Evolutionary conservation across 2,329 filamentous ascomycete genomes (phyloP).

Genomic region (Scortechinia acanthostroma): DNA sequence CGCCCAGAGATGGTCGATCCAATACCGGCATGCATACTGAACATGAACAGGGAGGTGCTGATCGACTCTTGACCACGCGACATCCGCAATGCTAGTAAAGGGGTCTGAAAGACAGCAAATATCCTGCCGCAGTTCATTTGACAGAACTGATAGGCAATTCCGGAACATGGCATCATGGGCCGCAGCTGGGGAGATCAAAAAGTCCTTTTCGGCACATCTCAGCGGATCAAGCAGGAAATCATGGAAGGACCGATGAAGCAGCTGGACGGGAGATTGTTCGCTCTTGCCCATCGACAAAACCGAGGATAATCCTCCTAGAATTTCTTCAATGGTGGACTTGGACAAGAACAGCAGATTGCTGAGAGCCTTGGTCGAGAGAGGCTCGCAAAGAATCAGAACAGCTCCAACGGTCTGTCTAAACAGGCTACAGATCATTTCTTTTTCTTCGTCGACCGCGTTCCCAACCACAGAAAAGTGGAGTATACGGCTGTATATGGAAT

Average conservation of each 20-base stretch:
- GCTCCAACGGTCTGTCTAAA: background rate
- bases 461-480: background rate
- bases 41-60: background rate
- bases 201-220: background rate
- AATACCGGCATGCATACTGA: background rate
- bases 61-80: background rate
- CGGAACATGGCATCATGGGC: background rate
- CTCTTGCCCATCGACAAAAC: background rate
- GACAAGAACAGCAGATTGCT: background rate
- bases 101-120: background rate
- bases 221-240: background rate
- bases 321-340: background rate
- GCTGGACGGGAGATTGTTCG: background rate
- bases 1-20: slow-evolving; percentile 1
- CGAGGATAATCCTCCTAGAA: background rate
- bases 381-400: background rate
- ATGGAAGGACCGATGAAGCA: background rate
- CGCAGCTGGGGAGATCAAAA: background rate
- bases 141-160: background rate
- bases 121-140: background rate
- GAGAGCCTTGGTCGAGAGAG: background rate
- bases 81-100: background rate
- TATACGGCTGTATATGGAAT: background rate
- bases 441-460: background rate
- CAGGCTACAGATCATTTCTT: no score